Evolutionary conservation across 2,329 filamentous ascomycete genomes (phyloP).

Genomic region (Talaromyces marneffei): DNA sequence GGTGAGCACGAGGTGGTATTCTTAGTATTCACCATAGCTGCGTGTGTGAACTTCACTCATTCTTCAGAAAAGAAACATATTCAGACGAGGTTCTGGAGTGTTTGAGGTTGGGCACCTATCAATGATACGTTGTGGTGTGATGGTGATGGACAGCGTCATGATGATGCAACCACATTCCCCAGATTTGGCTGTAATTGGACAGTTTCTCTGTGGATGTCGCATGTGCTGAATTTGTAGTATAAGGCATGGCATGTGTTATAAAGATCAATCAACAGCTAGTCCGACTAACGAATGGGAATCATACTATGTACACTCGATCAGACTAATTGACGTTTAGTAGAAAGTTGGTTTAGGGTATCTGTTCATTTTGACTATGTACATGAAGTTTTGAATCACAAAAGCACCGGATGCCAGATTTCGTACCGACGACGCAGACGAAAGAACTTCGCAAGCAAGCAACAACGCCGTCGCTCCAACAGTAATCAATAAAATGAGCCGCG

Average conservation of each 20-base stretch:
- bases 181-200: not conserved
- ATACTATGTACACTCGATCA: not conserved
- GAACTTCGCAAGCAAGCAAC: not conserved
- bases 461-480: not conserved
- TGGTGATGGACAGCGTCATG: not conserved
- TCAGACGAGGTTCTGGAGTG: not conserved
- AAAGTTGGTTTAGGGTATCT: not conserved
- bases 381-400: not conserved
- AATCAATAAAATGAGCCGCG: not conserved
- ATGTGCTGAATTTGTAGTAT: not conserved
- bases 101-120: not conserved
- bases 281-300: not conserved
- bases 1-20: not conserved
- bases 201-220: not conserved
- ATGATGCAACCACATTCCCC: not conserved
- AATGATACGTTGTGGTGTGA: not conserved
- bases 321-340: not conserved
- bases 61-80: no score
- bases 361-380: slow-evolving; percentile 5
- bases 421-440: not conserved
- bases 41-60: not conserved
- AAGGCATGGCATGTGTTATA: no score
- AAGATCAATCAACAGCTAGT: no score
- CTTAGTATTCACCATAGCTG: not conserved
- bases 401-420: not conserved